Evolutionary conservation across 768 basidiomycete genomes (phyloP), one percentile per base, ranked within the genome.

Genomic region (Austroboletus festivus): DNA sequence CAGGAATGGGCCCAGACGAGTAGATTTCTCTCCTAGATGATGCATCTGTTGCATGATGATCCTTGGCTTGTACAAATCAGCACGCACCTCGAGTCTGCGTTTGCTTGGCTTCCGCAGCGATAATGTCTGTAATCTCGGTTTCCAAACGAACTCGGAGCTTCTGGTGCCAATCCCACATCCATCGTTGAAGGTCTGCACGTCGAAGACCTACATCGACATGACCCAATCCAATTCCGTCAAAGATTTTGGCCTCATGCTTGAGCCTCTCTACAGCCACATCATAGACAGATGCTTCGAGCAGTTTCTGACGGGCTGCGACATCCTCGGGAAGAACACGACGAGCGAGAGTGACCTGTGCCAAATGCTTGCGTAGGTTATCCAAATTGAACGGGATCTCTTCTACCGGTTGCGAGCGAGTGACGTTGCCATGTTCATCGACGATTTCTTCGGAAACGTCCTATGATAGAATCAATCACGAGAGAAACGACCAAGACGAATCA

Each of bases 141-240:
- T 73, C 71, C 5, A 87, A 64, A 5, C 80, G 72, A 4, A 41
- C 62, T 23, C 73, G 65, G n/a, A 93, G 73, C 52, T 76, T 75
- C 16, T 67, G 58, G 58, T 92, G 86, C 92, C 92, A 95, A 7
- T 79, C 71, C 85, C 86, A 91, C 88, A 95, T 90, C 86, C 86
- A 87, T 34, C 69, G 65, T 54, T 83, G 82, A 21, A 94, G 69
- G 53, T 81, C 76, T 15, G 70, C 69, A 23, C 71, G 67, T 38
- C 71, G 72, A 44, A 82, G 68, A 9, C 69, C 68, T 18, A 67
- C 68, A 50, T 70, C 73, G 24, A 71, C 67, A 48, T 69, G 72
- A 22, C 65, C 75, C 20, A 89, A 55, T 13, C 85, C 84, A 16
- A 86, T 71, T 23, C 76, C 70, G 5, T 78, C 73, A 44, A 91